A percentile compares a stretch with the other conserved stretches of the same genome.
phyloP scores from a whole-genome alignment of 352 stramenopile species.

The Peronospora destructor region DNA sequence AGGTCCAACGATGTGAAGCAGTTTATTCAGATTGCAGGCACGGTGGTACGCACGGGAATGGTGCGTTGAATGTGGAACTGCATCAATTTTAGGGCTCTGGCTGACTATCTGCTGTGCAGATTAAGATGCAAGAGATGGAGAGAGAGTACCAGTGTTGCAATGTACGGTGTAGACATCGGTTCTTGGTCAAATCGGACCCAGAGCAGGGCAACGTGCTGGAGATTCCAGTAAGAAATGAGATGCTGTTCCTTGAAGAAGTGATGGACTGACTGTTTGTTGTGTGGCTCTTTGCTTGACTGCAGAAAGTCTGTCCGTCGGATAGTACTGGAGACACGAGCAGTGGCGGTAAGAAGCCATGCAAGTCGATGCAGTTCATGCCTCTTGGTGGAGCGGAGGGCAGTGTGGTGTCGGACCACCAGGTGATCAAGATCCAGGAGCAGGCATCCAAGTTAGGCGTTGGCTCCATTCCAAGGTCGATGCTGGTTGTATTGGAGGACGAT shows the following conservation, averaged over 20 bases:
- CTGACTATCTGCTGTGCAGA: constrained; percentile 19
- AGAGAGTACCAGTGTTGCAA: constrained; percentile 86
- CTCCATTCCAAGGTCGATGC: constrained; percentile 89
- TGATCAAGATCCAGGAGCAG: constrained; percentile 96
- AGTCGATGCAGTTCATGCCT: constrained; percentile 64
- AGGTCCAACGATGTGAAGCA: constrained; percentile 86
- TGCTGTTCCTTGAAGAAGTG: background rate
- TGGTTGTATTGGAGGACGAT: constrained; percentile 91
- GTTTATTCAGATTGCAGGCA: constrained; percentile 80
- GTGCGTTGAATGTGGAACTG: constrained; percentile 24
- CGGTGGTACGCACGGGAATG: constrained; percentile 88
- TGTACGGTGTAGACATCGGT: constrained; percentile 59
- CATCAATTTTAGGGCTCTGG: background rate
- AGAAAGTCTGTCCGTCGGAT: constrained; percentile 53
- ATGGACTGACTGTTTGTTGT: background rate
- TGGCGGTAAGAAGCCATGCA: constrained; percentile 61
- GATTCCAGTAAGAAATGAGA: constrained; percentile 39
- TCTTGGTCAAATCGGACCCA: constrained; percentile 86
- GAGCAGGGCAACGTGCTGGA: constrained; percentile 88
- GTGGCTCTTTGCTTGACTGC: background rate
- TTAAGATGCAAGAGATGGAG: constrained; percentile 91
- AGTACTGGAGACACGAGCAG: constrained; percentile 21
- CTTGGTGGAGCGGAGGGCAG: constrained; percentile 38
- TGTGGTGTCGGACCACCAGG: constrained; percentile 75
- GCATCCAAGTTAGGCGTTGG: constrained; percentile 87